These are phyloP conservation scores for Aspergillus puulaauensis DNA, from an alignment of 2,329 filamentous ascomycete genomes.

Conservation along the genomic window DNA sequence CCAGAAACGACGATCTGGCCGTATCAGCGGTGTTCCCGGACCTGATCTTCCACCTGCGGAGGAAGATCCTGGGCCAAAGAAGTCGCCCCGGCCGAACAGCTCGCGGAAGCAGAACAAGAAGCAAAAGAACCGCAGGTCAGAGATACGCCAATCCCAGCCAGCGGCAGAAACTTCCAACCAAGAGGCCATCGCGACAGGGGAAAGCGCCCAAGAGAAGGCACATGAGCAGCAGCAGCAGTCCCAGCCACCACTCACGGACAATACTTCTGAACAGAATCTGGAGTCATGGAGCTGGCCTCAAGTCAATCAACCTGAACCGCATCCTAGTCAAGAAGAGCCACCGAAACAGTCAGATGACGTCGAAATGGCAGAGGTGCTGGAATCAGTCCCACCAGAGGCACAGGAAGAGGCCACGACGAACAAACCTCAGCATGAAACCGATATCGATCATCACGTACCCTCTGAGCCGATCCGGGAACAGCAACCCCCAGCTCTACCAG, in stretches of 20 bases:
- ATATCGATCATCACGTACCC: not conserved
- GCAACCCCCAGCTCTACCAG: not conserved
- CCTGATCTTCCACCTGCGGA: slow-evolving; percentile 7
- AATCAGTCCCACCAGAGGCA: not conserved
- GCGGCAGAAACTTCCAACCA: not conserved
- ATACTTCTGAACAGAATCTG: not conserved
- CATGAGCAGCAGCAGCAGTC: not conserved
- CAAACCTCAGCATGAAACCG: not conserved
- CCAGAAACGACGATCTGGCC: slow-evolving; percentile 32
- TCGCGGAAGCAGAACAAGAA: slow-evolving; percentile 22
- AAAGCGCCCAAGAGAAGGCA: not conserved
- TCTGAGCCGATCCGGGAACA: not conserved
- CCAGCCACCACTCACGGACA: not conserved
- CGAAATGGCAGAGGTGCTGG: slow-evolving; percentile 15
- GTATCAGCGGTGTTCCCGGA: slow-evolving; percentile 25
- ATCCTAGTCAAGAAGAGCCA: not conserved
- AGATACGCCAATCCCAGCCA: slow-evolving; percentile 3
- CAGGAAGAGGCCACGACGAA: not conserved
- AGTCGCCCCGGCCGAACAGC: slow-evolving; percentile 17
- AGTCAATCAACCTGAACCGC: not conserved
- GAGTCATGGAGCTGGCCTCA: not conserved
- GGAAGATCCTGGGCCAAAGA: slow-evolving; percentile 13
- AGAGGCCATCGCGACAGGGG: not conserved
- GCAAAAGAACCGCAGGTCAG: slow-evolving; percentile 4
- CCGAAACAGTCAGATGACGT: slow-evolving; percentile 9